Percentiles rank a stretch among this genome's conserved stretches.
Evolutionary conservation across 495 filamentous ascomycete species (phyloP).

Genomic region (Podospora fimiseda): DNA sequence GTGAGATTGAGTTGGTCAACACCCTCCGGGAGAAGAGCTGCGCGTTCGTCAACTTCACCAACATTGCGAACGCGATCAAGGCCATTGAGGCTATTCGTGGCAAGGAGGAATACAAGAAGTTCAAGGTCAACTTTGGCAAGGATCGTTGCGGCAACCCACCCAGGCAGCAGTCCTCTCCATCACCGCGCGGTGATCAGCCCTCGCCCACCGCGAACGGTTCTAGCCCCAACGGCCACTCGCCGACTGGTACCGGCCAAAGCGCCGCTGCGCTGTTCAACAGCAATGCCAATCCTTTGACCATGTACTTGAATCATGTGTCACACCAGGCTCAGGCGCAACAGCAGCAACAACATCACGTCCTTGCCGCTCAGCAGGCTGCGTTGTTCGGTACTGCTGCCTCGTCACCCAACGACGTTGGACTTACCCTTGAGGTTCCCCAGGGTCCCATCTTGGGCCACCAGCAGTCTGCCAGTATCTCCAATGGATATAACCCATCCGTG

Average conservation of each 20-base stretch:
- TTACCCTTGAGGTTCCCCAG: slow-evolving; percentile 49
- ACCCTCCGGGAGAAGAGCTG: slow-evolving; percentile 97
- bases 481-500: slow-evolving; percentile 43
- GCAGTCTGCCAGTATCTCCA: slow-evolving; percentile 55
- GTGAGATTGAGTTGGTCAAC: slow-evolving; percentile 97
- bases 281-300: slow-evolving; percentile 83
- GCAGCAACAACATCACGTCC: slow-evolving; percentile 60
- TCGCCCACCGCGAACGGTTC: slow-evolving; percentile 57
- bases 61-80: slow-evolving; percentile 99
- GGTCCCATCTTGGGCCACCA: slow-evolving; percentile 52
- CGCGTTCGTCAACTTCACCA: slow-evolving; percentile 98
- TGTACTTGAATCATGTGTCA: slow-evolving; percentile 85
- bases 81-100: slow-evolving; percentile 93
- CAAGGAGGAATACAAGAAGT: slow-evolving; percentile 92
- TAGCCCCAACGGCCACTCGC: slow-evolving; percentile 51
- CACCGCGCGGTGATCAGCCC: slow-evolving; percentile 50
- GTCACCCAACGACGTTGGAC: slow-evolving; percentile 43
- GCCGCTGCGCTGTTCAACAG: slow-evolving; percentile 63
- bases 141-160: slow-evolving; percentile 96
- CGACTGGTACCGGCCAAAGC: slow-evolving; percentile 35
- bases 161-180: slow-evolving; percentile 52
- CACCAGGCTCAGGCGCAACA: slow-evolving; percentile 71
- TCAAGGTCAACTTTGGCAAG: slow-evolving; percentile 99
- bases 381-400: slow-evolving; percentile 53
- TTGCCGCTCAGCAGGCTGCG: slow-evolving; percentile 54